These are phyloP conservation scores for Solanum bukasovii DNA, from an alignment of 257 asterid genomes.

Conservation along the genomic window DNA sequence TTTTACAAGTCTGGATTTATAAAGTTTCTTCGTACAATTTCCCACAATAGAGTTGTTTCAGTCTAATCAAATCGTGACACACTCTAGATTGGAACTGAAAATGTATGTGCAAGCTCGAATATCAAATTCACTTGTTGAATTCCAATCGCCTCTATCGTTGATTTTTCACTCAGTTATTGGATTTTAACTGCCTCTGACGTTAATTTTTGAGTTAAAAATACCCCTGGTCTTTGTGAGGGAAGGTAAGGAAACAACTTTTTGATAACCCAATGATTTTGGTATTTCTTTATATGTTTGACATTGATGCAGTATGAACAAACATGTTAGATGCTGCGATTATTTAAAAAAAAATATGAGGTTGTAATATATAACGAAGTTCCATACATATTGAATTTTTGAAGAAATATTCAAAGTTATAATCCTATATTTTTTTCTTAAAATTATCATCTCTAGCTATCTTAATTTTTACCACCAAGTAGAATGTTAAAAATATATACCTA, in stretches of 20 bases:
- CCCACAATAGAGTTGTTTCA: background rate
- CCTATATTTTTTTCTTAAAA: too few relatives aligned
- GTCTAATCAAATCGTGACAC: background rate
- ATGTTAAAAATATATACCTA: too few relatives aligned
- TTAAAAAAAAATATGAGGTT: rapidly evolving
- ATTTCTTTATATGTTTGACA: too few relatives aligned
- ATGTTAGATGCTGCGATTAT: too few relatives aligned
- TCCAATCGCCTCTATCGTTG: background rate
- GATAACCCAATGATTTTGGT: background rate
- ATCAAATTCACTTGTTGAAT: background rate
- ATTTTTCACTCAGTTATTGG: too few relatives aligned
- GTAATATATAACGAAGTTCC: too few relatives aligned
- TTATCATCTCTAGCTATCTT: too few relatives aligned
- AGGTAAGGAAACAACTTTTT: background rate
- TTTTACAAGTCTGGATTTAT: background rate
- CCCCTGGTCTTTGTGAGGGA: background rate
- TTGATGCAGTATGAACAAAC: too few relatives aligned
- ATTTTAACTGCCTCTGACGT: background rate
- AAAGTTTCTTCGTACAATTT: background rate
- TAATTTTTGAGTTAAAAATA: background rate
- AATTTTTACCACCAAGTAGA: too few relatives aligned
- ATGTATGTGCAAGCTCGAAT: background rate
- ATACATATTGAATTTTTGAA: too few relatives aligned
- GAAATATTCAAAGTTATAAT: too few relatives aligned
- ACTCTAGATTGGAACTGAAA: background rate